Evolutionary conservation across 805 yeast species (phyloP).

Genomic region (Metahyphopichia silvanorum): DNA sequence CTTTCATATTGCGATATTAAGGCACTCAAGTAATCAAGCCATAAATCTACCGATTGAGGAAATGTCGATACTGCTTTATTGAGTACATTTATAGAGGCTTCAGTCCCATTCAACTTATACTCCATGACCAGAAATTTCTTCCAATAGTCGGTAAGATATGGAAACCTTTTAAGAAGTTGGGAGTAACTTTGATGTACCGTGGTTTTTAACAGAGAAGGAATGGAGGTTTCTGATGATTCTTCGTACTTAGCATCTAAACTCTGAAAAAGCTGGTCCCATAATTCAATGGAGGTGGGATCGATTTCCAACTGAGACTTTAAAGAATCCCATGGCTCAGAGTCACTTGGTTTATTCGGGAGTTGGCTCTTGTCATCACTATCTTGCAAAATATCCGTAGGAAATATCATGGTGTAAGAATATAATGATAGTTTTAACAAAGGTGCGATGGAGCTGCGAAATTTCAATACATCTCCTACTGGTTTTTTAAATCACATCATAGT

Average conservation of each 20-base stretch:
- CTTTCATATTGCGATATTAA: conserved; percentile 28
- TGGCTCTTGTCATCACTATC: too few species aligned
- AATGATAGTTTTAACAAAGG: too few species aligned
- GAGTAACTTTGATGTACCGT: conserved; percentile 13
- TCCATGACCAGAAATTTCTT: conserved; percentile 54
- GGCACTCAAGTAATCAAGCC: conserved; percentile 65
- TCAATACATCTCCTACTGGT: too few species aligned
- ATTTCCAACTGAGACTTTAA: conserved; percentile 5
- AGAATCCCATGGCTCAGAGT: conserved; percentile 3
- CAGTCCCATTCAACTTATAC: conserved; percentile 54
- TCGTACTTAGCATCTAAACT: conserved; percentile 20
- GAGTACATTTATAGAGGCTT: conserved; percentile 45
- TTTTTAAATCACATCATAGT: too few species aligned
- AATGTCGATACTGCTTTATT: conserved; percentile 44
- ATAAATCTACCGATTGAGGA: conserved; percentile 61
- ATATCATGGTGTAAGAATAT: too few species aligned
- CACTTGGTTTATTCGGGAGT: conserved; percentile 2
- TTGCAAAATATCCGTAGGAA: too few species aligned
- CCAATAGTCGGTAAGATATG: conserved; percentile 63
- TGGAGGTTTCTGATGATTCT: too few species aligned
- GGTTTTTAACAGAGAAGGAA: too few species aligned
- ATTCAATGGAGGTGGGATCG: conserved; percentile 27
- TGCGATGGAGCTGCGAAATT: too few species aligned
- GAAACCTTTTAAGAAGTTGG: conserved; percentile 50
- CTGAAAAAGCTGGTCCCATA: conserved; percentile 39